These are phyloP conservation scores for Olyra latifolia DNA, from an alignment of 176 grass and related monocot genomes.

Conservation along the genomic window DNA sequence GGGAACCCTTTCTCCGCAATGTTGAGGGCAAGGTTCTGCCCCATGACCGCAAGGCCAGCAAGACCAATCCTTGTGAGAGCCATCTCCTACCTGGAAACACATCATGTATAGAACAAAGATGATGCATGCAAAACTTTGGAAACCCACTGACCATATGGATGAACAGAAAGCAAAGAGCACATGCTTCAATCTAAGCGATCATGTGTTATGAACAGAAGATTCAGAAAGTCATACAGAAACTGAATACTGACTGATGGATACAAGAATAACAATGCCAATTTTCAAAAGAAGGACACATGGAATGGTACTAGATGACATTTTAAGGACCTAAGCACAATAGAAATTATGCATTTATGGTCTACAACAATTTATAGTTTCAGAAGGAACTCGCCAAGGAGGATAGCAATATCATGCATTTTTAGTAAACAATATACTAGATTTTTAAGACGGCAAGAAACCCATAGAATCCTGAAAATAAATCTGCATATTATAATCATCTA, in stretches of 20 bases:
- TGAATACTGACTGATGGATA: background rate
- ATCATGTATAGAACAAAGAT: background rate
- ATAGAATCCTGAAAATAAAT: background rate
- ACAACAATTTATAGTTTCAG: background rate
- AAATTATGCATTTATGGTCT: background rate
- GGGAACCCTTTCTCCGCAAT: too few relatives aligned
- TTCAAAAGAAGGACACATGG: background rate
- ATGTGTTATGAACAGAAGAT: background rate
- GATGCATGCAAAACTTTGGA: background rate
- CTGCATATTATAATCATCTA: too few relatives aligned
- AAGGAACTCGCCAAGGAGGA: background rate
- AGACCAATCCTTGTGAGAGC: too few relatives aligned
- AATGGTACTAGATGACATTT: background rate
- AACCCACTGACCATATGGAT: background rate
- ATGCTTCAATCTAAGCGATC: background rate
- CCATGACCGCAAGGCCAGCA: too few relatives aligned
- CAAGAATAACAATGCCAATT: background rate
- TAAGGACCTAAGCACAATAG: background rate
- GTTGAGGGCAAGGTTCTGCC: too few relatives aligned
- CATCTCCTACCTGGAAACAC: conserved; percentile 27
- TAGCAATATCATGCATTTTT: background rate
- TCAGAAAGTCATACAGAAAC: background rate
- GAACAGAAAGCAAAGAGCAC: background rate
- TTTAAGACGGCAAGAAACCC: background rate
- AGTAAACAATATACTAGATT: background rate